phyloP scores from a whole-genome alignment of 106 monocot genomes.

The Ottelia alismoides region DNA sequence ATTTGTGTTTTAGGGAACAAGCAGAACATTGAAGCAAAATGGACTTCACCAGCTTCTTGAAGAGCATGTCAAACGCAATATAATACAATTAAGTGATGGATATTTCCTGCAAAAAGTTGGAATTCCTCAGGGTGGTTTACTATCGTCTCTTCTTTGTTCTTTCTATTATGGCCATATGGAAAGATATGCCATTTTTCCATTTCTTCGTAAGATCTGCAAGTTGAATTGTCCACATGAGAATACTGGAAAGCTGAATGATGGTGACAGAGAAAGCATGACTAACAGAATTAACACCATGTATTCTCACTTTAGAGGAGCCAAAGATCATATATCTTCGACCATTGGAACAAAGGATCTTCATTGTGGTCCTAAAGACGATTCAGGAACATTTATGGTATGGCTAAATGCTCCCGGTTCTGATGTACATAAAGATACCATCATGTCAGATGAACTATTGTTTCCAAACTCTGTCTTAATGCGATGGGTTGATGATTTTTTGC shows the following conservation, averaged over 20 bases:
- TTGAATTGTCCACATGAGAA: background rate
- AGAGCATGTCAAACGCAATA: slow-evolving; percentile 56
- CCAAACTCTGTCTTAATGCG: slow-evolving; percentile 41
- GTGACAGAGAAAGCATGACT: background rate
- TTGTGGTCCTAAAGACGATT: background rate
- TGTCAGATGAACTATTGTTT: background rate
- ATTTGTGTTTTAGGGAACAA: background rate
- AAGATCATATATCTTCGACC: background rate
- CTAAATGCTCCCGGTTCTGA: too few relatives aligned
- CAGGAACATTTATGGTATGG: background rate
- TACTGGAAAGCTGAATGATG: background rate
- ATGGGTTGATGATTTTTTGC: slow-evolving; percentile 79
- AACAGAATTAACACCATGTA: background rate
- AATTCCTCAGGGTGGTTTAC: slow-evolving; percentile 62
- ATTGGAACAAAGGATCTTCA: background rate
- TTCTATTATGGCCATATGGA: slow-evolving; percentile 79
- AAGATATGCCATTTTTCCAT: slow-evolving; percentile 48
- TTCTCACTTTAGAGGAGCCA: background rate
- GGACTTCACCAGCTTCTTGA: slow-evolving; percentile 26
- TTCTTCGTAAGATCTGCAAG: slow-evolving; percentile 26
- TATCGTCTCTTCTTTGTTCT: slow-evolving; percentile 83
- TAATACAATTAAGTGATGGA: slow-evolving; percentile 34
- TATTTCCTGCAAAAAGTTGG: slow-evolving; percentile 76
- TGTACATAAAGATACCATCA: background rate
- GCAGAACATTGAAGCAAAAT: slow-evolving; percentile 2